Conservation (phyloP, 23 red algal genomes). For the Gracilaria caudata region DNA sequence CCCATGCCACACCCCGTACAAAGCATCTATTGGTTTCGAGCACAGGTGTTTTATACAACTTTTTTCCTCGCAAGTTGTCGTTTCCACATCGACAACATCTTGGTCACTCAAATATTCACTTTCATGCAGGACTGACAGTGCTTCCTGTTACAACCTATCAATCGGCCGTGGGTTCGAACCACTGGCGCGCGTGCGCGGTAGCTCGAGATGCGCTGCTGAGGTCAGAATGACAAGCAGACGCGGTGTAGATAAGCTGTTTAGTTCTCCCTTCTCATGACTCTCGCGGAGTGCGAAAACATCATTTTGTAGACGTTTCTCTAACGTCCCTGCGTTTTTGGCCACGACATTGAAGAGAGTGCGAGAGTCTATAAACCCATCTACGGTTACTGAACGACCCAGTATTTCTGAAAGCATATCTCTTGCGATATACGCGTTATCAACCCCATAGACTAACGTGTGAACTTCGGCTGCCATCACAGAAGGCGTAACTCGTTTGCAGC, state of each 20-base stretch:
- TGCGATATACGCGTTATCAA: conserved; percentile 26
- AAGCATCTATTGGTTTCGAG: too few relatives aligned
- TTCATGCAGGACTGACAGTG: too few relatives aligned
- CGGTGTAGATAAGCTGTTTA: not conserved
- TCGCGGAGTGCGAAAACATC: conserved; percentile 2
- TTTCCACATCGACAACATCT: too few relatives aligned
- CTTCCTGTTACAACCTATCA: too few relatives aligned
- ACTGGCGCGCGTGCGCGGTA: too few relatives aligned
- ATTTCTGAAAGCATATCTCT: not conserved
- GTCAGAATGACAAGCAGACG: too few relatives aligned
- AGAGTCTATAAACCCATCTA: not conserved
- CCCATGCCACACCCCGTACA: too few relatives aligned
- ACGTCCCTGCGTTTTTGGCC: not conserved
- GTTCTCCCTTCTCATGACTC: conserved; percentile 17
- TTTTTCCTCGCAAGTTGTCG: too few relatives aligned
- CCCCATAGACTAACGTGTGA: conserved; percentile 9
- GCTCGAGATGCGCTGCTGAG: too few relatives aligned
- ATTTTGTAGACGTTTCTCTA: not conserved
- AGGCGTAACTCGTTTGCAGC: conserved; percentile 14
- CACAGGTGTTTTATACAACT: too few relatives aligned
- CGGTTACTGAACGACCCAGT: not conserved
- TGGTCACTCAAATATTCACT: too few relatives aligned
- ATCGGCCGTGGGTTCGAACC: too few relatives aligned
- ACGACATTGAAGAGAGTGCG: conserved; percentile 1
- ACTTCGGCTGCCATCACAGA: conserved; percentile 31